Base-by-base conservation (phyloP, 1,139 yeast species). In the Entelexis sorbosivorans region DNA sequence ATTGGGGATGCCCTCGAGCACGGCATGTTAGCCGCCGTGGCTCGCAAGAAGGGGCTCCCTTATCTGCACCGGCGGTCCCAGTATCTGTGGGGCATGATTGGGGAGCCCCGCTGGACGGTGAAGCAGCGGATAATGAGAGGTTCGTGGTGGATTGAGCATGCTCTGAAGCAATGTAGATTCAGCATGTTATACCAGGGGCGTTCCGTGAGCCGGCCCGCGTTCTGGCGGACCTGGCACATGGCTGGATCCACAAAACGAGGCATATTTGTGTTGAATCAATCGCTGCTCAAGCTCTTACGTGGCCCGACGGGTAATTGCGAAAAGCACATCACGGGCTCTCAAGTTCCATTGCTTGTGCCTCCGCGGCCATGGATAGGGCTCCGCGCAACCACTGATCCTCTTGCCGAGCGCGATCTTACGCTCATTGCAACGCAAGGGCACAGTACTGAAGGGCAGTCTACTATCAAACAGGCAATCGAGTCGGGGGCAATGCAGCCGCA, bases 381-480 rank as follows among this genome's bases (percentile, higher is more conserved):
- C 4, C 76, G 83, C 5, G 83, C 80, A 60, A n/a, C 39, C 10
- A 76, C 76, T 44, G 96, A 96, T 52, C 96, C 95, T 0, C 83
- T 82, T 53, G 80, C 44, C 2, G 13, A 34, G 11, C 43, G 47
- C 1, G 47, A 46, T 76, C 61, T 73, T 82, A 11, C 78, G 73
- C 56, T 73, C 75, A 19, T 66, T 72, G 14, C 70, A 85, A 43
- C 76, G 85, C n/a, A 33, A 2, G 45, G 45, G 6, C 40, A 81
- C 74, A 61, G 93, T 0, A 83, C 87, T 0, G 96, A 89, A 65
- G 94, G 88, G 49, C 66, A 74, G 34, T 91, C 93, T 0, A 87
- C 88, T 61, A 72, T 88, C 48, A 77, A 77, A 60, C 86, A 88
- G 0, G 94, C 95, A 0, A 75, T 84, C 4, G 77, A 76, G 35